Evolutionary conservation across 2,329 filamentous ascomycete species (phyloP).

Genomic region (Talaromyces sp.): DNA sequence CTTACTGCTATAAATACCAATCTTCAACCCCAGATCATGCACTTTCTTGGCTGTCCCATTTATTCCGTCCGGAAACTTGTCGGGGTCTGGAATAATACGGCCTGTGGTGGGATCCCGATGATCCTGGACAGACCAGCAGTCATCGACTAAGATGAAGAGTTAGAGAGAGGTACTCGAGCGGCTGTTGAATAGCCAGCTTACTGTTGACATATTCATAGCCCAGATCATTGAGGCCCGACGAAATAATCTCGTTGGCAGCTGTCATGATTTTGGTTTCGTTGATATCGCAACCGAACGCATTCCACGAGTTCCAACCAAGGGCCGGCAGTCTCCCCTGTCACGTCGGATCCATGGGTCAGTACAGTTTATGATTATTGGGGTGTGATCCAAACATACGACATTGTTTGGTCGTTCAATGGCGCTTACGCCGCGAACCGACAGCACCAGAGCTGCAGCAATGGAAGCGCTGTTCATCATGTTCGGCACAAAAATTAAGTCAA

Average conservation of each 20-base stretch:
- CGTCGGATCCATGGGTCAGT: neutral
- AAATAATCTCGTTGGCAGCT: slow-evolving; percentile 41
- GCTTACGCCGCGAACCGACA: slow-evolving; percentile 16
- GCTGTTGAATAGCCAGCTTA: slow-evolving; percentile 9
- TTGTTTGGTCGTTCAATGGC: slow-evolving; percentile 21
- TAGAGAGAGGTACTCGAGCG: neutral
- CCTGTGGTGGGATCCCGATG: slow-evolving; percentile 37
- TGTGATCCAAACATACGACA: slow-evolving; percentile 18
- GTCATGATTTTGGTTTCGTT: slow-evolving; percentile 40
- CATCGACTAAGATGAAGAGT: slow-evolving; percentile 41
- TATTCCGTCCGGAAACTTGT: slow-evolving; percentile 56
- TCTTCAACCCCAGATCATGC: slow-evolving; percentile 53
- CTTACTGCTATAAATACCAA: slow-evolving; percentile 52
- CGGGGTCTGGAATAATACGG: slow-evolving; percentile 42
- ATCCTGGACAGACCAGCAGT: slow-evolving; percentile 52
- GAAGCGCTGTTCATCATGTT: neutral
- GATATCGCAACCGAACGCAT: slow-evolving; percentile 45
- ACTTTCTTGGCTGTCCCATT: slow-evolving; percentile 48
- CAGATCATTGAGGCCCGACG: slow-evolving; percentile 42
- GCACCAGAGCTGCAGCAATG: slow-evolving; percentile 8
- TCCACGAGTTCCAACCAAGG: slow-evolving; percentile 43
- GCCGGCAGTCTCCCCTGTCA: slow-evolving; percentile 23
- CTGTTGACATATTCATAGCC: slow-evolving; percentile 46
- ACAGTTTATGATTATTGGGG: neutral
- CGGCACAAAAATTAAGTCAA: neutral